A percentile compares a stretch with the other conserved stretches of the same genome.
Evolutionary conservation across 164 flowering plant genomes (phyloP).

Genomic region (Houttuynia cordata): DNA sequence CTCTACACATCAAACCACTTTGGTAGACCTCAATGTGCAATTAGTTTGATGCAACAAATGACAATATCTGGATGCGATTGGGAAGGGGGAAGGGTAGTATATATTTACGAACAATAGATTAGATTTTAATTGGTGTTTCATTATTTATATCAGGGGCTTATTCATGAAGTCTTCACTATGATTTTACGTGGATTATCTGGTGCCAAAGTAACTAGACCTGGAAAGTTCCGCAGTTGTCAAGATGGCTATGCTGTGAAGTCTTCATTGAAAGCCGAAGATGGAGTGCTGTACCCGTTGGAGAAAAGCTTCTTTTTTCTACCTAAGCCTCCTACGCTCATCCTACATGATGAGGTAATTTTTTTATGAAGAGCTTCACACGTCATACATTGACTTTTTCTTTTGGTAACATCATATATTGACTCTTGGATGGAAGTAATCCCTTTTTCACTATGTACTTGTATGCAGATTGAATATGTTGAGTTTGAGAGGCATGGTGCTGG

Average conservation of each 20-base stretch:
- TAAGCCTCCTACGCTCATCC: conserved; percentile 97
- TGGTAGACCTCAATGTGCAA: too few relatives aligned
- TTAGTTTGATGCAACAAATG: not conserved
- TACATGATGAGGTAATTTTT: conserved; percentile 73
- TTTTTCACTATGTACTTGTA: not conserved
- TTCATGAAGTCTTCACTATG: conserved; percentile 81
- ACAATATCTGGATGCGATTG: not conserved
- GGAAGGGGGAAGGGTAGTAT: not conserved
- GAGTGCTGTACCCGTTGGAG: conserved; percentile 87
- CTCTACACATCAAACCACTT: too few relatives aligned
- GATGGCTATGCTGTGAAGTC: conserved; percentile 99
- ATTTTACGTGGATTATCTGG: conserved; percentile 90
- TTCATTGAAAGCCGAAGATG: conserved; percentile 98
- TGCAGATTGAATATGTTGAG: conserved; percentile 86
- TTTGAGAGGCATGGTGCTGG: conserved; percentile 96
- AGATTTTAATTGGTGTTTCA: not conserved
- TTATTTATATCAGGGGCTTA: conserved; percentile 53
- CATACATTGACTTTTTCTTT: not conserved
- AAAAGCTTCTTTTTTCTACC: conserved; percentile 96
- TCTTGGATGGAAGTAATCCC: not conserved
- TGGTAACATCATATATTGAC: too few relatives aligned
- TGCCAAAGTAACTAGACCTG: conserved; percentile 87
- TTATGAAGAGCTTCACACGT: not conserved
- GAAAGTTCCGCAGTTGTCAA: conserved; percentile 88
- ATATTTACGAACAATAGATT: not conserved